A percentile compares a stretch with the other conserved stretches of the same genome.
phyloP scores from a whole-genome alignment of 768 basidiomycete species.

The Lentinus brumalis region DNA sequence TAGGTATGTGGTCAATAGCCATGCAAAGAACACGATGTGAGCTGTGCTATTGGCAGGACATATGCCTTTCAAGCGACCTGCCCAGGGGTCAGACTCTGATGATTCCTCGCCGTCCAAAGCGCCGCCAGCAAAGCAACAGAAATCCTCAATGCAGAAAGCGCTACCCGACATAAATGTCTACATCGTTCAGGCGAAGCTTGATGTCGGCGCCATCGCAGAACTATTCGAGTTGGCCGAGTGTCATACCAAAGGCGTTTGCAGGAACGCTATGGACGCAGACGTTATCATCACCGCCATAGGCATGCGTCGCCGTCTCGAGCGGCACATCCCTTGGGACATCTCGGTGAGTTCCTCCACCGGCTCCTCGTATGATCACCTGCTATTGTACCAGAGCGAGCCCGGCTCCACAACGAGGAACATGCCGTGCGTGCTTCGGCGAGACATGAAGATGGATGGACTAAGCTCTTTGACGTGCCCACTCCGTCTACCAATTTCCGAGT shows the following conservation, averaged over 20 bases:
- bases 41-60: too few relatives aligned
- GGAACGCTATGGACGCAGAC: constrained; percentile 52
- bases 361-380: too few relatives aligned
- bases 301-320: constrained; percentile 69
- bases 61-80: constrained; percentile 31
- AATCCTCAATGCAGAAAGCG: constrained; percentile 3
- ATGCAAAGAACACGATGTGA: too few relatives aligned
- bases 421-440: too few relatives aligned
- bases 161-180: constrained; percentile 24
- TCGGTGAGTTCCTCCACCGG: constrained; percentile 52
- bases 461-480: too few relatives aligned
- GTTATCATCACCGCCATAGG: constrained; percentile 65
- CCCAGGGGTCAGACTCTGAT: constrained; percentile 9
- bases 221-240: constrained; percentile 32
- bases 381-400: too few relatives aligned
- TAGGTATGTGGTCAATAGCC: too few relatives aligned
- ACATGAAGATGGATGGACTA: too few relatives aligned
- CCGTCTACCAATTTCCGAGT: too few relatives aligned
- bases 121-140: constrained; percentile 20
- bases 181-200: constrained; percentile 34
- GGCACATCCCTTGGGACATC: constrained; percentile 65
- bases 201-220: constrained; percentile 27
- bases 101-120: constrained; percentile 8
- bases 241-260: constrained; percentile 37
- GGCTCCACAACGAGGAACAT: too few relatives aligned